phyloP scores from a whole-genome alignment of 1,284 basidiomycete genomes.

The Heterobasidion irregulare region DNA sequence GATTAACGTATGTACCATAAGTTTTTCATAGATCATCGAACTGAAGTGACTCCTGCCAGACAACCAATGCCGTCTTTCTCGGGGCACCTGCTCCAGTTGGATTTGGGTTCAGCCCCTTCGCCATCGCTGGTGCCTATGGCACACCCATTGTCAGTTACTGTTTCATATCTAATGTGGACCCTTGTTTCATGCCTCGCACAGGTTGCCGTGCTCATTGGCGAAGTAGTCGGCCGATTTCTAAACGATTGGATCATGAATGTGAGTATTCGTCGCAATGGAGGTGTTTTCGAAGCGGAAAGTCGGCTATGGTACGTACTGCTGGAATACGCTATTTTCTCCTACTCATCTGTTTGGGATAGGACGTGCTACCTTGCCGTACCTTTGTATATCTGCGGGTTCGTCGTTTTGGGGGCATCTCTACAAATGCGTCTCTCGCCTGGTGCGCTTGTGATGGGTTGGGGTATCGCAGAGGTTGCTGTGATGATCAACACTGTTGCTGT shows the following conservation, averaged over 20 bases:
- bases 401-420: slow-evolving; percentile 49
- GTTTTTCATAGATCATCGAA: background rate
- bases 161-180: background rate
- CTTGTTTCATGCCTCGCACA: slow-evolving; percentile 13
- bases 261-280: slow-evolving; percentile 50
- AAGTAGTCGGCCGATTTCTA: slow-evolving; percentile 54
- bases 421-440: slow-evolving; percentile 48
- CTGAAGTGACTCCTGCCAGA: slow-evolving; percentile 23
- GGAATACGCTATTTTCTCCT: background rate
- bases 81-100: slow-evolving; percentile 49
- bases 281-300: slow-evolving; percentile 65
- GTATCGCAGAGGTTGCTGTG: slow-evolving; percentile 46
- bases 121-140: slow-evolving; percentile 49
- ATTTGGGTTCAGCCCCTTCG: slow-evolving; percentile 45
- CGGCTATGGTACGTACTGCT: slow-evolving; percentile 47
- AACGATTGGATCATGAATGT: slow-evolving; percentile 61
- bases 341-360: slow-evolving; percentile 25
- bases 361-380: slow-evolving; percentile 56
- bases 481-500: slow-evolving; percentile 64
- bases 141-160: slow-evolving; percentile 48
- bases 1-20: slow-evolving; percentile 45
- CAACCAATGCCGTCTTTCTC: slow-evolving; percentile 65
- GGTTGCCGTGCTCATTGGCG: slow-evolving; percentile 61
- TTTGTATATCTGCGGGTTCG: slow-evolving; percentile 56
- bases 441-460: slow-evolving; percentile 61